phyloP scores from a whole-genome alignment of 257 asterid genomes.

The Anisodus acutangulus region DNA sequence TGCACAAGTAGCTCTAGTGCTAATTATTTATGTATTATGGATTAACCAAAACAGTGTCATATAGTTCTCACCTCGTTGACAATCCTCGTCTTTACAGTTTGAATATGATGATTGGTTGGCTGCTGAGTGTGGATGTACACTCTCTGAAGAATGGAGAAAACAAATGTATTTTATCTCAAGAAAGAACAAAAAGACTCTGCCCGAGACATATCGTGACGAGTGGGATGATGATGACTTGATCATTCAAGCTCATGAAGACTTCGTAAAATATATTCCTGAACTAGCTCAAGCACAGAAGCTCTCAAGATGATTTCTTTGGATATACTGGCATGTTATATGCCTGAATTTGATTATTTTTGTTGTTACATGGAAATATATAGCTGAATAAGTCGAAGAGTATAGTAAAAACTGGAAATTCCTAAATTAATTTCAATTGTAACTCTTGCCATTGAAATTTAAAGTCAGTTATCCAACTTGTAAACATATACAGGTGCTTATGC shows the following conservation, averaged over 20 bases:
- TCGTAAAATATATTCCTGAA: slow-evolving; percentile 42
- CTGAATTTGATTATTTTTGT: background rate
- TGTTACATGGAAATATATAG: background rate
- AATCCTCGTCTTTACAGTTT: slow-evolving; percentile 49
- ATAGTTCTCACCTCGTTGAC: background rate
- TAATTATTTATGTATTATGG: background rate
- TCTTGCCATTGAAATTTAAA: background rate
- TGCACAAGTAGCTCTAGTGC: background rate
- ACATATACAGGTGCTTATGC: background rate
- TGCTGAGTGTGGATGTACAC: slow-evolving; percentile 53
- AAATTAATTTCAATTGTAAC: background rate
- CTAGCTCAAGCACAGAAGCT: background rate
- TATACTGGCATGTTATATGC: background rate
- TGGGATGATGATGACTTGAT: slow-evolving; percentile 81
- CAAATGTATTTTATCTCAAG: slow-evolving; percentile 64
- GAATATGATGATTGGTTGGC: slow-evolving; percentile 92
- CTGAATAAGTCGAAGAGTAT: background rate
- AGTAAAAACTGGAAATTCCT: background rate
- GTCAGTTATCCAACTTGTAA: background rate
- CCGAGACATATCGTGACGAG: slow-evolving; percentile 74
- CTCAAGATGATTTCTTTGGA: background rate
- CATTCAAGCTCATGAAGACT: slow-evolving; percentile 62
- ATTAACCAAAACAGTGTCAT: background rate
- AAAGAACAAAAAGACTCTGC: slow-evolving; percentile 52
- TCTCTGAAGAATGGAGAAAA: slow-evolving; percentile 83